Base-by-base conservation (phyloP, 2,329 filamentous ascomycete species). In the Corynespora cassiicola region DNA sequence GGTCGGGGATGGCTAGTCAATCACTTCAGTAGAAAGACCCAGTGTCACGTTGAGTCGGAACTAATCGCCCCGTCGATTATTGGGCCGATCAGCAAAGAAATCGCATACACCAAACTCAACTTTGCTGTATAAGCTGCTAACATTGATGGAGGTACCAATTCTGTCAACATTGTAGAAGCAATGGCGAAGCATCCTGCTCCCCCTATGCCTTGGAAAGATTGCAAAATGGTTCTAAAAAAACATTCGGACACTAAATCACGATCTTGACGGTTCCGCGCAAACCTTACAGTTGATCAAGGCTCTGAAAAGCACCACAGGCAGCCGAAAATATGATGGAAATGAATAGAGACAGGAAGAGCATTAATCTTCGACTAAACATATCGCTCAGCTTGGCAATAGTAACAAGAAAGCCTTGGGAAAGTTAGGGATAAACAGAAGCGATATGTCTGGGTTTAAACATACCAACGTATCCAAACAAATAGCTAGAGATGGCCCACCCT, bases 401-500 rank as follows among this genome's bases (percentile, higher is more conserved):
- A 22, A 62, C 47, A 46, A 63, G 53, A 20, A 42, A 36, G 14
- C 22, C 35, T 38, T 5, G 7, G 10, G 15, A 4, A 8, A 29
- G 9, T n/a, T 16, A 21, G 11, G 20, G 4, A 7, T 6, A 21
- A 18, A 17, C 26, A 25, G 10, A 30, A 10, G 16, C 10, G 19
- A n/a, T 20, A n/a, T n/a, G n/a, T n/a, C n/a, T 16, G 26, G n/a
- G n/a, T 6, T 8, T 25, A 24, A 43, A 32, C 52, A 63, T 9
- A 58, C 40, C 57, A 12, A 59, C 62, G 30, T 61, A 66, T 4
- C 61, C 62, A 14, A 61, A 42, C 23, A 66, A 29, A 20, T 63
- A 68, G 10, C 47, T 54, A 5, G 63, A 63, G 12, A 65, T 41
- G 27, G 66, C 52, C 64, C 64, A 68, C 21, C 52, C 54, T 24